Base-by-base conservation (phyloP, 768 basidiomycete species). In the Mycena vitilis region DNA sequence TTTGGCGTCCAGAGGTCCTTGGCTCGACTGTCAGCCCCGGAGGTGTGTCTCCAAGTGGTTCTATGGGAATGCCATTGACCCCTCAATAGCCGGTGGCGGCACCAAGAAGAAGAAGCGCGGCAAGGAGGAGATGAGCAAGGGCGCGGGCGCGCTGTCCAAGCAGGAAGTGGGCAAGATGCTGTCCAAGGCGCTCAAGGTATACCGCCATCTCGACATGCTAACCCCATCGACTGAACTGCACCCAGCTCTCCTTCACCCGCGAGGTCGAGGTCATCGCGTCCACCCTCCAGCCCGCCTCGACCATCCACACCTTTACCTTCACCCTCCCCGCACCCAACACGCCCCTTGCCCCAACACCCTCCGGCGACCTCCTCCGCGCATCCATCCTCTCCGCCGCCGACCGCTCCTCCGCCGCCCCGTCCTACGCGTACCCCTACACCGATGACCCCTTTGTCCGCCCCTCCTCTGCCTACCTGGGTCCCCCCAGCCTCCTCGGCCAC, bases 211-310 rank as follows among this genome's bases (percentile, higher is more conserved):
- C 34, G 47, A 20, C n/a, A 13, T 66, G 60, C 62, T 54, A 62
- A 65, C 59, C 36, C 40, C 5, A 40, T 42, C 45, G 16, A 64
- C 55, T 51, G 47, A 65, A 62, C 68, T 48, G 18, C 49, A 69
- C 58, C 40, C 72, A 96, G 94, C 89, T 96, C 52, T 95, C 95
- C 10, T 96, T 96, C 78, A 89, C 94, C 42, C 92, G 93, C 60
- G 95, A 97, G 78, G 93, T 96, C 49, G 95, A 96, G 77, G 91
- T 98, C 63, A 93, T 98, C 76, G 95, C 95, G 16, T 95, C 95
- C n/a, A 95, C 95, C 23, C 86, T 96, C 12, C 94, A 96, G 73
- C 96, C 96, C 9, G 92, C 96, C 1, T 94, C 94, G 8, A 98
- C 95, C 18, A 90, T 95, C 52, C 95, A 98, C 77, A 92, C 89